Evolutionary conservation across 2,329 filamentous ascomycete species (phyloP).

Genomic region (Aspergillus candidus): DNA sequence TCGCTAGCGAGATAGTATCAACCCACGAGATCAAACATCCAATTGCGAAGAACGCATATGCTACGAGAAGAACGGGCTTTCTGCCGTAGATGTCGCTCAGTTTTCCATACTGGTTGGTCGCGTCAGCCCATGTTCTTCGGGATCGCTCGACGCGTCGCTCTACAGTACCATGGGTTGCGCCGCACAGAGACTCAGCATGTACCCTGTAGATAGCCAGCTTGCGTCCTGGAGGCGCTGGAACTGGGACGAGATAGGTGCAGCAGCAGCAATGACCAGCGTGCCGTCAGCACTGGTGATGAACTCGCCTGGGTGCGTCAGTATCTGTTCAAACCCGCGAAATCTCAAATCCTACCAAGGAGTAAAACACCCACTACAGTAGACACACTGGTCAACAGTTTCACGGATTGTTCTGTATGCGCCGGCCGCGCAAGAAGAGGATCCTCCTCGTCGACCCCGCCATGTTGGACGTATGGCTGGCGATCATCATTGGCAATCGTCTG

Average conservation of each 20-base stretch:
- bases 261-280: slow-evolving; percentile 61
- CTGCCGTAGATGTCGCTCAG: slow-evolving; percentile 55
- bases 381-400: slow-evolving; percentile 13
- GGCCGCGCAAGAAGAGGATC: not conserved
- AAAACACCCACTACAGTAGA: slow-evolving; percentile 24
- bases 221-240: slow-evolving; percentile 53
- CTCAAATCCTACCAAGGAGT: slow-evolving; percentile 20
- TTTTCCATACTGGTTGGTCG: slow-evolving; percentile 45
- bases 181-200: slow-evolving; percentile 47
- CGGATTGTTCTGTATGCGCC: not conserved
- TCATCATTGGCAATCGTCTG: slow-evolving; percentile 1
- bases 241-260: slow-evolving; percentile 56
- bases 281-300: slow-evolving; percentile 62
- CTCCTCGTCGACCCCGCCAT: slow-evolving; percentile 5
- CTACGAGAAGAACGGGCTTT: slow-evolving; percentile 44
- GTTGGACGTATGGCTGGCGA: not conserved
- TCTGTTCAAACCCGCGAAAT: not conserved
- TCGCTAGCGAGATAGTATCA: too few species aligned
- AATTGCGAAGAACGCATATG: slow-evolving; percentile 48
- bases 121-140: not conserved
- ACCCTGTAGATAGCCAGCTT: slow-evolving; percentile 53
- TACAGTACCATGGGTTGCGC: slow-evolving; percentile 46
- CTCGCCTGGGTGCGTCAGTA: slow-evolving; percentile 40
- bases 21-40: slow-evolving; percentile 36
- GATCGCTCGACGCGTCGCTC: slow-evolving; percentile 8